These are phyloP conservation scores for Pelargonium australe DNA, from an alignment of 441 rosid species.

Conservation along the genomic window DNA sequence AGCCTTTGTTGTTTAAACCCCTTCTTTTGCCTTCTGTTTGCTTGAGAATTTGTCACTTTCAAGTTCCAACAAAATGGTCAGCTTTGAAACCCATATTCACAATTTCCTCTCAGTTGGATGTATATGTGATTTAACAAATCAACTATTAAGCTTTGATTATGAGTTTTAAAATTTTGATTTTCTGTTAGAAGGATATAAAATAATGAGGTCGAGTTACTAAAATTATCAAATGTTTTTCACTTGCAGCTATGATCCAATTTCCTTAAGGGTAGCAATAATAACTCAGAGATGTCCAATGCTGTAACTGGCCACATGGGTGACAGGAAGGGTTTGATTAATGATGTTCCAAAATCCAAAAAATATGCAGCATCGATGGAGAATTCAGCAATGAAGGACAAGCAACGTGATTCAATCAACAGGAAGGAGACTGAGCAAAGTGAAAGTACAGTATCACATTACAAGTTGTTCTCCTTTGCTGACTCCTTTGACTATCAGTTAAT, in stretches of 20 bases:
- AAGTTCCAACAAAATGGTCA: not conserved
- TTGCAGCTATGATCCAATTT: slow-evolving; percentile 5
- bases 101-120: too few species aligned
- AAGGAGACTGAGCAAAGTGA: slow-evolving; percentile 31
- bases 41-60: not conserved
- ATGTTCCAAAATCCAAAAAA: not conserved
- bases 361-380: slow-evolving; percentile 4
- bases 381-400: not conserved
- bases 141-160: not conserved
- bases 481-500: slow-evolving; percentile 39
- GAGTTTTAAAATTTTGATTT: not conserved
- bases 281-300: not conserved
- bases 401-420: slow-evolving; percentile 13
- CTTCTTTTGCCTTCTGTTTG: not conserved
- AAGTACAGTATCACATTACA: slow-evolving; percentile 45
- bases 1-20: not conserved
- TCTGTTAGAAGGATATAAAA: not conserved
- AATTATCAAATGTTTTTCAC: slow-evolving; percentile 1
- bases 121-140: not conserved
- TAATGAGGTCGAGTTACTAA: not conserved
- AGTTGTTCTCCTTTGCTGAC: slow-evolving; percentile 63
- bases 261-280: not conserved
- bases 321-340: slow-evolving; percentile 2
- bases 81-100: not conserved
- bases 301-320: slow-evolving; percentile 3